Percentiles rank a stretch among this genome's conserved stretches.
These are phyloP conservation scores for Flaveria floridana DNA, from an alignment of 140 eudicot genomes.

Conservation along the genomic window DNA sequence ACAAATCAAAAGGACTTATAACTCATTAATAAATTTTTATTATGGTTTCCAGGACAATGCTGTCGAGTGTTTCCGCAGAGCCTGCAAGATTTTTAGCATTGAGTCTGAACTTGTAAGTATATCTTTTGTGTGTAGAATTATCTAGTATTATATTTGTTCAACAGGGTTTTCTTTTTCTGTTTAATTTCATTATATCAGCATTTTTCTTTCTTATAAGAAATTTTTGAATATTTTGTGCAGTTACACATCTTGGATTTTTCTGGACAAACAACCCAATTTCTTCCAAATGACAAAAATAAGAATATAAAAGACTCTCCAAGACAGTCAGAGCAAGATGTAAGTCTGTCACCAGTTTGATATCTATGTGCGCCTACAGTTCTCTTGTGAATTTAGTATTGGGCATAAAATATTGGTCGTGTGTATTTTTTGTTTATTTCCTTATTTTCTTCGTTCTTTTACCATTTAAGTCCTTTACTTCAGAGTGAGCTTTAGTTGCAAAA, in stretches of 20 bases:
- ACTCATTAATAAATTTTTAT: constrained; percentile 15
- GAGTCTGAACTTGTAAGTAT: constrained; percentile 73
- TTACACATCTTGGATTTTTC: constrained; percentile 89
- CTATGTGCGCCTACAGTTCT: constrained; percentile 20
- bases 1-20: neutral
- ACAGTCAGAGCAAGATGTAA: constrained; percentile 88
- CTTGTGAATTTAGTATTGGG: constrained; percentile 18
- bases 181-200: constrained; percentile 4
- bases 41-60: constrained; percentile 70
- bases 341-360: constrained; percentile 30
- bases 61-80: constrained; percentile 84
- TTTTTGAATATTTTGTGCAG: constrained; percentile 45
- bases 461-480: neutral
- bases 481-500: constrained; percentile 14
- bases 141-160: constrained; percentile 8
- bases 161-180: neutral
- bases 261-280: constrained; percentile 62
- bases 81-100: constrained; percentile 81
- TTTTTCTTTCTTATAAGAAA: constrained; percentile 23
- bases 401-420: neutral
- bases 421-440: neutral
- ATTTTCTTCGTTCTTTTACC: neutral
- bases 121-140: neutral
- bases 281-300: constrained; percentile 56
- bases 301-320: constrained; percentile 52